These are phyloP conservation scores for Eleusine indica DNA, from an alignment of 176 grass and related monocot genomes.

Conservation along the genomic window DNA sequence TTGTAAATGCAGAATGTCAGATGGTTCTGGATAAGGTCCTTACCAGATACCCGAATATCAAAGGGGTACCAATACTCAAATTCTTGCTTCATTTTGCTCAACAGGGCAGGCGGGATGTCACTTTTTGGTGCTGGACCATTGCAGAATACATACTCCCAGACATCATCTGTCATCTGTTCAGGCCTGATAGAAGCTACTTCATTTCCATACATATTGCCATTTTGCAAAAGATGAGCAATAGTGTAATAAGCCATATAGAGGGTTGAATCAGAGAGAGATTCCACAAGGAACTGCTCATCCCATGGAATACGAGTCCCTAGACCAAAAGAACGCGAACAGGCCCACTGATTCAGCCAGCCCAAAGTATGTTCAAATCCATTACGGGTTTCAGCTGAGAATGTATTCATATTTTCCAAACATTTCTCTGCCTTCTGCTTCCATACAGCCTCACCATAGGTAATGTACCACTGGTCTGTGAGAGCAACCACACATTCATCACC, in stretches of 20 bases:
- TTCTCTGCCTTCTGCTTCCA: conserved; percentile 68
- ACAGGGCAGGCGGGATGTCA: conserved; percentile 53
- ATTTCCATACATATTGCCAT: conserved; percentile 72
- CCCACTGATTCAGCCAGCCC: conserved; percentile 81
- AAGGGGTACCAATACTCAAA: conserved; percentile 94
- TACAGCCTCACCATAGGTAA: conserved; percentile 77
- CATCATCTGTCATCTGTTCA: conserved; percentile 76
- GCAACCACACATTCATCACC: conserved; percentile 87
- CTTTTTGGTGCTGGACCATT: conserved; percentile 55
- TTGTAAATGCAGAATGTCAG: conserved; percentile 88
- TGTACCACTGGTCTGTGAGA: conserved; percentile 85
- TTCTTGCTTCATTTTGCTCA: conserved; percentile 76
- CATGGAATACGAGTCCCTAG: conserved; percentile 80
- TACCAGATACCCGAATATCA: conserved; percentile 83
- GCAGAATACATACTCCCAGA: conserved; percentile 80
- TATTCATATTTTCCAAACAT: conserved; percentile 73
- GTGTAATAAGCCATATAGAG: conserved; percentile 87
- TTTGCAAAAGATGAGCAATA: conserved; percentile 66
- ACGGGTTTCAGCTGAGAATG: conserved; percentile 58
- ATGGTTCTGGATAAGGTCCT: conserved; percentile 88
- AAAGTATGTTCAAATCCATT: conserved; percentile 76
- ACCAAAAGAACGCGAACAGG: conserved; percentile 86
- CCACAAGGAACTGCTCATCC: conserved; percentile 77
- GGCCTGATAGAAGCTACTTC: conserved; percentile 50
- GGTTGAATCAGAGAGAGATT: conserved; percentile 88